A percentile compares a stretch with the other conserved stretches of the same genome.
Conservation (phyloP, 441 rosid genomes). For the Pelargonium citronellum region DNA sequence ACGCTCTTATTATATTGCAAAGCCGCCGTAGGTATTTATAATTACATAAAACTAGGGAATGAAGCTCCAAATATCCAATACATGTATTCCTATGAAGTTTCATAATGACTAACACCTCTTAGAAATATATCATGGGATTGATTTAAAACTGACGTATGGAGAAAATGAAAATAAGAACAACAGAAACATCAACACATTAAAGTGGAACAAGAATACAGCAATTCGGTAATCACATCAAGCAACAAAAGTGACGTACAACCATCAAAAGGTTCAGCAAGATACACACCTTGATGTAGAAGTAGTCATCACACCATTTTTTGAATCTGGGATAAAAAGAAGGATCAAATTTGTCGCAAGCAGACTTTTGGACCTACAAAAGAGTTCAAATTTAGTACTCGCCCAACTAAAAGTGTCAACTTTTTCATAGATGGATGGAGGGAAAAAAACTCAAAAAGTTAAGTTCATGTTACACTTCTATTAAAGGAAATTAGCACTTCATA, state of each 20-base stretch:
- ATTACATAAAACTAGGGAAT: not conserved
- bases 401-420: not conserved
- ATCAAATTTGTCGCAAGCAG: constrained; percentile 82
- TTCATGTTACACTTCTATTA: not conserved
- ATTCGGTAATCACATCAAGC: not conserved
- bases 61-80: not conserved
- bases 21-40: not conserved
- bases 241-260: not conserved
- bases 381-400: constrained; percentile 7
- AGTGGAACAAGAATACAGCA: not conserved
- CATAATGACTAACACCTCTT: not conserved
- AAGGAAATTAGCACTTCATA: not conserved
- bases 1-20: not conserved
- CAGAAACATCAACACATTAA: not conserved
- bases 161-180: not conserved
- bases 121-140: not conserved
- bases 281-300: constrained; percentile 77
- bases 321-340: constrained; percentile 78
- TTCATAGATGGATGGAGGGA: not conserved
- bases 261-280: not conserved
- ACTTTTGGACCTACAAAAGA: constrained; percentile 60
- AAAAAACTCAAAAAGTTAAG: not conserved
- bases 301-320: constrained; percentile 97
- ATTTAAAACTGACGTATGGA: not conserved
- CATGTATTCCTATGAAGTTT: not conserved